Percentiles rank a stretch among this genome's conserved stretches.
These are phyloP conservation scores for Wickerhamiella australiensis DNA, from an alignment of 805 yeast species.

Conservation along the genomic window DNA sequence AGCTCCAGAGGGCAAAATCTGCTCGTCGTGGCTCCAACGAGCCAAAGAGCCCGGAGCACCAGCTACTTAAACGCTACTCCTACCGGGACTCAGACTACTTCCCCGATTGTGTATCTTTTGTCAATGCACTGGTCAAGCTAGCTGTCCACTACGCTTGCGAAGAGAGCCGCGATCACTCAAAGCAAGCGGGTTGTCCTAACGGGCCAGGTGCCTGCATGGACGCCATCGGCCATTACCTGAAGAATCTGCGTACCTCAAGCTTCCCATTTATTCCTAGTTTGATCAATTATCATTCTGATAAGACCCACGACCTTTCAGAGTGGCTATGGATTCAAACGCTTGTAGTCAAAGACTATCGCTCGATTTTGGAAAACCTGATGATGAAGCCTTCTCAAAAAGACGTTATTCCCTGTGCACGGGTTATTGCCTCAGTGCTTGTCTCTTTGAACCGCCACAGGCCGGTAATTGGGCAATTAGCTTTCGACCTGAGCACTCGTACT, in stretches of 20 bases:
- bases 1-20: neutral
- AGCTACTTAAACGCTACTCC: neutral
- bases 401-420: neutral
- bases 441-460: neutral
- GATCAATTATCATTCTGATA: neutral
- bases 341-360: neutral
- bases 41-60: neutral
- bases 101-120: neutral
- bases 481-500: neutral
- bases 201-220: neutral
- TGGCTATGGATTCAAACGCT: neutral
- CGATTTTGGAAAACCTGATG: neutral
- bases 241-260: neutral
- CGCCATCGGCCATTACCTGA: neutral
- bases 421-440: neutral
- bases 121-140: neutral
- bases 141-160: neutral
- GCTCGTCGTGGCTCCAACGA: too few relatives aligned
- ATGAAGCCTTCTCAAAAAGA: neutral
- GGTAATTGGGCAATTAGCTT: neutral
- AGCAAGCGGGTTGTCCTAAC: neutral
- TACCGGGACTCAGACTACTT: neutral
- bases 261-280: neutral
- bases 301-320: neutral
- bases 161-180: neutral